These are phyloP conservation scores for Myrica gale DNA, from an alignment of 306 rosid genomes.

Conservation along the genomic window DNA sequence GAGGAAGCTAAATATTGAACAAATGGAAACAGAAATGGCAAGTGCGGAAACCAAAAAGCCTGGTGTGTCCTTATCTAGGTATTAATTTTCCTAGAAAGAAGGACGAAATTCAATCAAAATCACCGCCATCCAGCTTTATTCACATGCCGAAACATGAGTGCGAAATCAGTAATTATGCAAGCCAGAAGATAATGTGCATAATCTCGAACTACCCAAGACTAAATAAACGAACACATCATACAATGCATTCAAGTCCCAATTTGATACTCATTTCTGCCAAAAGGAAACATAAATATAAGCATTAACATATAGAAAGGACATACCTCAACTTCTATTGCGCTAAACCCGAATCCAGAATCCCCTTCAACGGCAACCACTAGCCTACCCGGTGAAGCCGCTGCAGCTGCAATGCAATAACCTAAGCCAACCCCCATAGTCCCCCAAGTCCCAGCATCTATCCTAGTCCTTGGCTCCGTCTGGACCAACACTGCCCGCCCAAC, in stretches of 20 bases:
- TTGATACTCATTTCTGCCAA: not conserved
- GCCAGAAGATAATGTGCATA: too few species aligned
- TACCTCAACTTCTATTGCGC: slow-evolving; percentile 99
- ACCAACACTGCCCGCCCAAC: slow-evolving; percentile 54
- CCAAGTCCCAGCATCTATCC: slow-evolving; percentile 74
- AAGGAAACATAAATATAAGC: slow-evolving; percentile 3
- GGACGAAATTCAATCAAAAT: not conserved
- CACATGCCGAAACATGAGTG: not conserved
- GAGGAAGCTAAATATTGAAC: not conserved
- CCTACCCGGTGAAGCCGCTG: slow-evolving; percentile 78
- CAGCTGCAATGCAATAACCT: slow-evolving; percentile 96
- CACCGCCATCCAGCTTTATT: not conserved
- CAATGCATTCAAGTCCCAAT: not conserved
- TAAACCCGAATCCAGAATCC: slow-evolving; percentile 92
- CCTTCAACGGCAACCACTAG: slow-evolving; percentile 93
- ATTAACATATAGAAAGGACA: slow-evolving; percentile 3
- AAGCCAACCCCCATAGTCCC: slow-evolving; percentile 93
- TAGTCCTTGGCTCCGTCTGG: slow-evolving; percentile 66
- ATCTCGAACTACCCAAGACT: too few species aligned
- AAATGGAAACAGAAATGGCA: not conserved
- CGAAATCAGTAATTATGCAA: not conserved
- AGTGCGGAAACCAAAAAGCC: too few species aligned
- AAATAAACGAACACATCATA: not conserved
- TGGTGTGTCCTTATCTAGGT: not conserved
- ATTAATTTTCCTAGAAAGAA: not conserved